Evolutionary conservation across 148 eudicot species (phyloP), one percentile per base, ranked within the genome.

Genomic region (Chenopodium formosanum): DNA sequence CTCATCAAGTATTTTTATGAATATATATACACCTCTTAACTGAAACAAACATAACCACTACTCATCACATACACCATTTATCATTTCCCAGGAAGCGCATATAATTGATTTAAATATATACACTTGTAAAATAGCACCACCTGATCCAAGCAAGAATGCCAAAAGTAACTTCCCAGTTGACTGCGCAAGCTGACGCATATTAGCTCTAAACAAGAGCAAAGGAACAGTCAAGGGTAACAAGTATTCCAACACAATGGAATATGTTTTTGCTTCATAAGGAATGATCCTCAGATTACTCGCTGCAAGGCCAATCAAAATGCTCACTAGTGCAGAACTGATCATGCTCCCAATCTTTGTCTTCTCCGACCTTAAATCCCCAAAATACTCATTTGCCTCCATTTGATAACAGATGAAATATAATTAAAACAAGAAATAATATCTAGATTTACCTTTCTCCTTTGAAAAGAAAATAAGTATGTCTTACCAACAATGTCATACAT

Each of bases 91-190:
- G 47, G 34, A 13, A 60, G 31, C 46, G 60, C n/a, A 74, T 46
- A 9, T 50, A n/a, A 7, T 70, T 22, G 31, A 63, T 19, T 77
- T 53, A 32, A 56, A 64, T 3, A 44, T 12, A 50, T 29, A 27
- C 4, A 29, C 32, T 9, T 19, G 70, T 20, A 47, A 40, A 44
- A 16, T 44, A 64, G 60, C 22, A 75, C 17, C 66, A 94, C 97
- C 95, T 86, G 97, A 88, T 83, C 98, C 97, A 84, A 93, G 81
- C 89, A 93, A 89, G 90, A 95, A 95, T 64, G 98, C 98, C 77
- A 90, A 84, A 58, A 95, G 90, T 78, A 95, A 82, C 70, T 79
- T 87, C 78, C 98, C 94, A 19, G 98, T 90, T 4, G 97, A 91
- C 65, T 82, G 84, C 31, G 92, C 50, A 47, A 93, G 85, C 19